Evolutionary conservation across 345 rosid species (phyloP), one percentile per base, ranked within the genome.

Genomic region (Populus ilicifolia): DNA sequence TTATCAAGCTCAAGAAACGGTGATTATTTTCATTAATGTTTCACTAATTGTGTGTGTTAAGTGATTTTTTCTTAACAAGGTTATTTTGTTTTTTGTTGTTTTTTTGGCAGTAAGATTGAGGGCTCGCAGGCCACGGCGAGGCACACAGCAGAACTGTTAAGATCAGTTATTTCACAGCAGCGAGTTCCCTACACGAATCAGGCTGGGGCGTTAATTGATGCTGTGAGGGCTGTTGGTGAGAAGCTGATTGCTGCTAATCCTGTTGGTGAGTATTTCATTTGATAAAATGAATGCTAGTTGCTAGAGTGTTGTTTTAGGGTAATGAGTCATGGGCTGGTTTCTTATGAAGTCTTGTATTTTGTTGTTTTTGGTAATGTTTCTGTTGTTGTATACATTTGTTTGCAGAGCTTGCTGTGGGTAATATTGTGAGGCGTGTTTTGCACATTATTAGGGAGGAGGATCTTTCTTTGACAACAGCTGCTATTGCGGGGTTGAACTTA

Each of bases 401-500:
- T 86, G 93, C 90, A 96, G 99, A 96, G 93, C 91, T 96, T 87
- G 97, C 97, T 29, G 98, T 96, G 72, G 99, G 99, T 35, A 94
- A 94, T 81, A 90, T 94, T 69, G 98, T 96, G 80, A 90, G 98
- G 83, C 94, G 97, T 71, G 92, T 91, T 84, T 88, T 96, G 88
- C 93, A 96, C 84, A 96, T 94, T 64, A 91, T 94, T 74, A 88
- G 98, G 80, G 99, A 96, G 83, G 99, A 94, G 85, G 96, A 96
- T 86, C 89, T 94, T 43, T 89, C 98, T 61, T 83, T 92, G 65
- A 78, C 91, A 5, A 87, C 93, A 6, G 97, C 88, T 82, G 93
- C 98, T n/a, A 80, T 94, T 80, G 89, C 81, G 77, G 99, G 89
- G 43, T 72, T 96, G 83, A 90, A 92, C 72, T 75, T 92, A 38